Evolutionary conservation across 2,329 filamentous ascomycete genomes (phyloP), one percentile per base, ranked within the genome.

Genomic region (Talaromyces sp.): DNA sequence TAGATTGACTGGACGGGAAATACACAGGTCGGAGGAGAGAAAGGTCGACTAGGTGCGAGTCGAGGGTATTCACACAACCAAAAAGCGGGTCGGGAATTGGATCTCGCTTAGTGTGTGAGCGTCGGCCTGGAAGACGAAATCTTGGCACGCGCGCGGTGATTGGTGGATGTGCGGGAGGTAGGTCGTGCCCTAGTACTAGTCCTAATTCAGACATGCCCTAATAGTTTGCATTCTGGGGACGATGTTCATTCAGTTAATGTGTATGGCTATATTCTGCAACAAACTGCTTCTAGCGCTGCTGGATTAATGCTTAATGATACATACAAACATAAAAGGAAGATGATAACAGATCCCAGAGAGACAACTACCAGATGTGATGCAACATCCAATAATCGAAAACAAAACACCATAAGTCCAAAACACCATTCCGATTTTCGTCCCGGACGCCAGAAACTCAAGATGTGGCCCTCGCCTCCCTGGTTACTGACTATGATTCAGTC

Each of bases 21-120:
- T 69, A 70, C 67, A 67, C 47, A 39, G 60, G 47, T 48, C 35
- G 33, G 16, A n/a, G 3, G 73, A 70, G 37, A 45, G 45, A 35
- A 60, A 37, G n/a, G 31, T 50, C 47, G 24, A 31, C 47, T 22
- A 14, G 52, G 33, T 56, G 52, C 33, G 47, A 69, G 71, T 73
- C 70, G 69, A 72, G 67, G 65, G 66, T 68, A 70, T 67, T 67
- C 62, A 62, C 69, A 67, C 64, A 66, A 43, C 35, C 56, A 66
- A 66, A 66, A 67, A 67, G 69, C 69, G 69, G 70, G 70, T 69
- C 73, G 68, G 70, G 74, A 74, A 5, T 76, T 69, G 60, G 65
- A 74, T 76, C 76, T 80, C 78, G 77, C 77, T 80, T 80, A 79
- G 77, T 79, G 78, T 74, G 73, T 60, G 60, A 60, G 45, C 39